Evolutionary conservation across 106 monocot species (phyloP).

Genomic region (Dendrobium nobile): DNA sequence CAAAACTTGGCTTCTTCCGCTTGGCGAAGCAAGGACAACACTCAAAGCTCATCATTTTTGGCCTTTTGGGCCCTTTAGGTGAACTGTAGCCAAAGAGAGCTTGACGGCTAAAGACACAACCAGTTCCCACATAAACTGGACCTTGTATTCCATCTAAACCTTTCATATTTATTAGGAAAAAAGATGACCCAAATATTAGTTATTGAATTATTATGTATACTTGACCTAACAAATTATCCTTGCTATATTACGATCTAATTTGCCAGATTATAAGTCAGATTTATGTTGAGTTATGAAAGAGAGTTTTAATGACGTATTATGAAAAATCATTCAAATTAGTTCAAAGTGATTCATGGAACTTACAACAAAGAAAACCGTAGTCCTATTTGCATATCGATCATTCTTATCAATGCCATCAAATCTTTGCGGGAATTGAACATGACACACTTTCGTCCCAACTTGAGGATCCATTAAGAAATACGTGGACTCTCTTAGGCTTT

Average conservation of each 20-base stretch:
- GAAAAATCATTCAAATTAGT: not conserved
- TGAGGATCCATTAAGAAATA: constrained; percentile 96
- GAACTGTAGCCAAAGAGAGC: constrained; percentile 88
- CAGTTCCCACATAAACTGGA: constrained; percentile 91
- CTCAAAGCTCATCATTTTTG: constrained; percentile 86
- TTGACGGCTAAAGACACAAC: constrained; percentile 82
- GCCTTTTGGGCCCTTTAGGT: constrained; percentile 72
- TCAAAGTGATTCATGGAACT: constrained; percentile 8
- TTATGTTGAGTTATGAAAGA: not conserved
- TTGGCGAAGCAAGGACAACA: constrained; percentile 82
- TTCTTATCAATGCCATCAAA: constrained; percentile 82
- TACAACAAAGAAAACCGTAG: constrained; percentile 93
- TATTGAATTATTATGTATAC: no score
- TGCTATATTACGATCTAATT: not conserved
- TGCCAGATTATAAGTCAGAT: not conserved
- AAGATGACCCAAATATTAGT: not conserved
- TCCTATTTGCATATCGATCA: constrained; percentile 88
- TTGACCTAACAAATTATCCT: no score
- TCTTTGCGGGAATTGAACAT: constrained; percentile 88
- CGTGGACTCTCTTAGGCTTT: constrained; percentile 59
- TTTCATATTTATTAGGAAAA: constrained; percentile 89
- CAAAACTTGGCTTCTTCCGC: constrained; percentile 54
- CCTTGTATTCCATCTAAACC: constrained; percentile 95
- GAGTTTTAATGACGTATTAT: no score
- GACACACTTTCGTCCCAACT: constrained; percentile 72